These are phyloP conservation scores for Rhytidhysteron rufulum DNA, from an alignment of 2,329 filamentous ascomycete species.

Conservation along the genomic window DNA sequence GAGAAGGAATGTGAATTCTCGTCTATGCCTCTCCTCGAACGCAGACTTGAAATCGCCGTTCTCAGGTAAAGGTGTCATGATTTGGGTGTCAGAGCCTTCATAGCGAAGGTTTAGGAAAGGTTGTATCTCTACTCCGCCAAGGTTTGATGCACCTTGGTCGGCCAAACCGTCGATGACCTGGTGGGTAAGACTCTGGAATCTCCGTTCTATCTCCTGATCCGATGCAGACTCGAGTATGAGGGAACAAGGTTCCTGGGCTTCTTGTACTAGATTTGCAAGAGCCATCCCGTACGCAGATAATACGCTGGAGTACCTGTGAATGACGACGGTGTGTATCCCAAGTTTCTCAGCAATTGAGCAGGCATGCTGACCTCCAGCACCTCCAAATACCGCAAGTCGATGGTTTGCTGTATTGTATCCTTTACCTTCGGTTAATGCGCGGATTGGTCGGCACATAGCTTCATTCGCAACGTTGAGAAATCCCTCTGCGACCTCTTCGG, in stretches of 20 bases:
- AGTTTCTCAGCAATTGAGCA: slow-evolving; percentile 42
- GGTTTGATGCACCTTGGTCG: too few species aligned
- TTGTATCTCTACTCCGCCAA: slow-evolving; percentile 13
- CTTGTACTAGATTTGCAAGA: slow-evolving; percentile 44
- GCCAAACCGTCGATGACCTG: too few species aligned
- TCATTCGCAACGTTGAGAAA: slow-evolving; percentile 26
- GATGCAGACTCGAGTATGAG: slow-evolving; percentile 23
- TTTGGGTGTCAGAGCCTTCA: slow-evolving; percentile 40
- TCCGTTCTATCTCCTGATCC: slow-evolving; percentile 57
- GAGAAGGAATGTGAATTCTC: slow-evolving; percentile 43
- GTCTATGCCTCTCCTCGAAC: slow-evolving; percentile 36
- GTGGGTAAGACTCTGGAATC: slow-evolving; percentile 56
- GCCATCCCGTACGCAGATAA: slow-evolving; percentile 48
- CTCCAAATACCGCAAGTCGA: slow-evolving; percentile 25
- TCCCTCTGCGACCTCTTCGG: slow-evolving; percentile 20
- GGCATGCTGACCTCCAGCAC: slow-evolving; percentile 43
- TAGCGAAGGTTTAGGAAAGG: slow-evolving; percentile 44
- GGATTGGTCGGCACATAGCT: slow-evolving; percentile 26
- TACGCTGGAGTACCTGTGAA: slow-evolving; percentile 46
- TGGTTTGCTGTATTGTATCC: slow-evolving; percentile 19
- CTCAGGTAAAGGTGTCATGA: slow-evolving; percentile 38
- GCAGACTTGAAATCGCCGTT: slow-evolving; percentile 30
- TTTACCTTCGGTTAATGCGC: slow-evolving; percentile 24
- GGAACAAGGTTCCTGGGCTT: slow-evolving; percentile 33
- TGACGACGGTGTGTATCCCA: slow-evolving; percentile 41